Base-by-base conservation (phyloP, 2,329 filamentous ascomycete species). In the Rutstroemia sp. region DNA sequence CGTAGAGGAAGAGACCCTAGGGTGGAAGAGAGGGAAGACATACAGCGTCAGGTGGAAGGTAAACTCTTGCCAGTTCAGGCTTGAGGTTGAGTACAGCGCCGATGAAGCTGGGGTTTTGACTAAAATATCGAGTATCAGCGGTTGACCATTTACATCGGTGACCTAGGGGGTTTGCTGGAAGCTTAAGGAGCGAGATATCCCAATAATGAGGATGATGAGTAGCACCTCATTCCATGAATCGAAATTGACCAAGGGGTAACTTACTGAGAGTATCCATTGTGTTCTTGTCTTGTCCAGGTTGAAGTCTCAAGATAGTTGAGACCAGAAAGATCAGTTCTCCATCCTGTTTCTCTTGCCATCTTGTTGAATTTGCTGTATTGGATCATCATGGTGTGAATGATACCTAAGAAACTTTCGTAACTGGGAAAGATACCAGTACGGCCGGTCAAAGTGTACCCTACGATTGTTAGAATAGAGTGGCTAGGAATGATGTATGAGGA, bases 361-460 rank as follows among this genome's bases (percentile, higher is more conserved):
- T 87, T 87, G 65, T 78, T 78, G 68, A 87, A 87, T 64, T 87
- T 87, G 64, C 78, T 77, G 65, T 86, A 86, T 63, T 87, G 83
- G 8, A 87, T 81, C 82, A 87, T 86, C 83, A 87, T 87, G 2
- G 83, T 86, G 61, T 86, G 81, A 7, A 87, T 77, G 38, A 87
- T 87, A 1, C 82, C 82, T 8, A 87, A 69, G 71, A 87, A 87
- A 5, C 78, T 81, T 65, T 87, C 83, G 63, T 87, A 87, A 16
- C 79, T 83, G 0, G 83, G 83, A 64, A 87, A 86, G 1, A 87
- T 71, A 0, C 75, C 83, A 2, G 76, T 77, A 1, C 83, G 76
- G 0, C 83, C 83, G 0, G 83, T 87, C 39, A 87, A 69, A 0
- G 83, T 87, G 63, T 87, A 87, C 9, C 48, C 48, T 56, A 14